Conservation (phyloP, 805 yeast species). For the Starmerella tilneyi region DNA sequence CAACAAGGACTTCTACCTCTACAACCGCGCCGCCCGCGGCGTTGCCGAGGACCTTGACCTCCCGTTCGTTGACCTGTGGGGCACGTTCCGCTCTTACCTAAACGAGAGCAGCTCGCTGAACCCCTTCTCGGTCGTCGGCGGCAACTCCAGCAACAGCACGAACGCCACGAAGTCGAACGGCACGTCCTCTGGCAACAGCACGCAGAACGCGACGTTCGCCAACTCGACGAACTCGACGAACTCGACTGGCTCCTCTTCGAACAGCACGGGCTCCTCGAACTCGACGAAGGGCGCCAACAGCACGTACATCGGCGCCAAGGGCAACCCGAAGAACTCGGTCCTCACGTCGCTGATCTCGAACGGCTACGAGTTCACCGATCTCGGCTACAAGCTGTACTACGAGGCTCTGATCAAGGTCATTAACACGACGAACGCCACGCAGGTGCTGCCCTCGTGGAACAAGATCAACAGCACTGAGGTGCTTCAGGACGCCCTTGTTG, state of each 20-base stretch:
- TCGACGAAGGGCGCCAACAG: neutral
- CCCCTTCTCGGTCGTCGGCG: constrained; percentile 12
- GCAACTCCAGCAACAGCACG: neutral
- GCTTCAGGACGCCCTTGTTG: constrained; percentile 1
- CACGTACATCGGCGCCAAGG: constrained; percentile 13
- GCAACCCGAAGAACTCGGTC: constrained; percentile 13
- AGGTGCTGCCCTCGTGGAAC: constrained; percentile 5
- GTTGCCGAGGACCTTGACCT: constrained; percentile 41
- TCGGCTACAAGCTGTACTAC: constrained; percentile 43
- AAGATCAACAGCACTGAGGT: constrained; percentile 13
- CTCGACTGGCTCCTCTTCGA: neutral
- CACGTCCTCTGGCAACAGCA: constrained; percentile 1
- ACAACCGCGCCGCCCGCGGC: constrained; percentile 41
- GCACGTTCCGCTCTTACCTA: constrained; percentile 35
- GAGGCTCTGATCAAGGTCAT: constrained; percentile 6
- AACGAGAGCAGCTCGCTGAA: constrained; percentile 35
- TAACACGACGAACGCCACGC: neutral
- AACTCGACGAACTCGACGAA: constrained; percentile 8
- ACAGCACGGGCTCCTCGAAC: constrained; percentile 4
- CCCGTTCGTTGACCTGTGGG: constrained; percentile 51
- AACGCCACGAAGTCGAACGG: constrained; percentile 1
- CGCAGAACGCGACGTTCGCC: neutral
- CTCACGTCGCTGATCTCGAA: constrained; percentile 34
- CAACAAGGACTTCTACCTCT: constrained; percentile 28
- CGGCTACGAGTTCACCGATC: constrained; percentile 53